Evolutionary conservation across 805 yeast species (phyloP), one percentile per base, ranked within the genome.

Genomic region (Candida xyloterini): DNA sequence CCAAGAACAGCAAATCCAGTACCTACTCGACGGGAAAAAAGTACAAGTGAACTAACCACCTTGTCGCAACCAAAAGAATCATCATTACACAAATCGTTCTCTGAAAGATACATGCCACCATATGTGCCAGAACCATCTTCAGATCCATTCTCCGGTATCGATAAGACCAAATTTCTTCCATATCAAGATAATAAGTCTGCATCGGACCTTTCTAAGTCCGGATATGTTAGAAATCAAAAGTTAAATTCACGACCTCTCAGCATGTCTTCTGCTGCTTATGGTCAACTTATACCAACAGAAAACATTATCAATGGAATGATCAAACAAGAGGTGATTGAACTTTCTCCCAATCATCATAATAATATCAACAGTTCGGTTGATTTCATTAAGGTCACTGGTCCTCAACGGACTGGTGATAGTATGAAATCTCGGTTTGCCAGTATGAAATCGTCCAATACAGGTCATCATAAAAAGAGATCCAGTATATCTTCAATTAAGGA

Each of bases 61-160:
- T 28, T 25, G 15, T 7, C 31, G 7, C 13, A 14, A 10, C 13
- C 22, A 10, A 25, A 39, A 15, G 53, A 43, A 29, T 31, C 27
- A n/a, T 27, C 27, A 10, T 23, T 51, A 16, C 50, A 48, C 32
- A 52, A 47, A 21, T 41, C 55, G 8, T 27, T 33, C 13, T 51
- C 56, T 3, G 55, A 45, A 27, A 45, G 37, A 21, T 25, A 34
- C 33, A 33, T 34, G 16, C 11, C 27, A 11, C 33, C 27, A n/a
- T 9, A 26, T n/a, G 42, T 24, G 8, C 33, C 34, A 10, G 11
- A 26, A 2, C 28, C 27, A 11, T 35, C 48, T 7, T 37, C 42
- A 10, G 77, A 71, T 47, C 74, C 74, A 14, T 71, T 71, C 47
- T 61, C 74, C 3, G 40, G 60, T 4, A 63, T 72, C 25, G 75